A percentile compares a stretch with the other conserved stretches of the same genome.
Evolutionary conservation across 305 asterid genomes (phyloP).

Genomic region (Solanum chacoense): DNA sequence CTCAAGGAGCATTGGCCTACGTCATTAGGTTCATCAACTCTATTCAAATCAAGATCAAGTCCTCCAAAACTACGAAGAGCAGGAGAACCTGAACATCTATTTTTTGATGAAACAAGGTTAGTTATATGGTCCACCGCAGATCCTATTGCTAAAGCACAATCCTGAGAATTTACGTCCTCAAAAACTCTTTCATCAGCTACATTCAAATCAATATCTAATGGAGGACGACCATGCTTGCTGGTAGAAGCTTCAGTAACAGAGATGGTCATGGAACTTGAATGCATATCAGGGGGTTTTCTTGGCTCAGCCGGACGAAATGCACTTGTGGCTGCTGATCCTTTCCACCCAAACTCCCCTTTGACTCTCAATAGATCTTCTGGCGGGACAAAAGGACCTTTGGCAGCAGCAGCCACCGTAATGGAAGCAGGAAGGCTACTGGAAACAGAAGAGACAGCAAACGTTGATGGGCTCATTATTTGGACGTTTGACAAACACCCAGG

Average conservation of each 20-base stretch:
- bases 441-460: slow-evolving; percentile 20
- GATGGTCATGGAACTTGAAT: slow-evolving; percentile 12
- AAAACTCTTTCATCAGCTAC: slow-evolving; percentile 61
- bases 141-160: slow-evolving; percentile 19
- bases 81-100: slow-evolving; percentile 3
- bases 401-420: slow-evolving; percentile 72
- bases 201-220: slow-evolving; percentile 73
- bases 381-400: slow-evolving; percentile 72
- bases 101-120: slow-evolving; percentile 7
- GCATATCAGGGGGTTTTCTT: slow-evolving; percentile 40
- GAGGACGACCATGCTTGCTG: slow-evolving; percentile 32
- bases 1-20: slow-evolving; percentile 40
- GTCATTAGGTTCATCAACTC: slow-evolving; percentile 61
- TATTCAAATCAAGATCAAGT: slow-evolving; percentile 58
- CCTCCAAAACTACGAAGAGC: slow-evolving; percentile 22
- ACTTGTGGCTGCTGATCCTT: slow-evolving; percentile 93
- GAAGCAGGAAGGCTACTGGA: slow-evolving; percentile 36
- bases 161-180: slow-evolving; percentile 51
- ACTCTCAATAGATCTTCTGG: slow-evolving; percentile 71
- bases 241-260: slow-evolving; percentile 27
- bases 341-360: slow-evolving; percentile 84
- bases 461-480: slow-evolving; percentile 17
- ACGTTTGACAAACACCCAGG: slow-evolving; percentile 16
- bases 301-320: slow-evolving; percentile 98
- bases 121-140: slow-evolving; percentile 9